Percentiles rank a stretch among this genome's conserved stretches.
Conservation (phyloP, 176 grass and related monocot species). For the Lolium rigidum region DNA sequence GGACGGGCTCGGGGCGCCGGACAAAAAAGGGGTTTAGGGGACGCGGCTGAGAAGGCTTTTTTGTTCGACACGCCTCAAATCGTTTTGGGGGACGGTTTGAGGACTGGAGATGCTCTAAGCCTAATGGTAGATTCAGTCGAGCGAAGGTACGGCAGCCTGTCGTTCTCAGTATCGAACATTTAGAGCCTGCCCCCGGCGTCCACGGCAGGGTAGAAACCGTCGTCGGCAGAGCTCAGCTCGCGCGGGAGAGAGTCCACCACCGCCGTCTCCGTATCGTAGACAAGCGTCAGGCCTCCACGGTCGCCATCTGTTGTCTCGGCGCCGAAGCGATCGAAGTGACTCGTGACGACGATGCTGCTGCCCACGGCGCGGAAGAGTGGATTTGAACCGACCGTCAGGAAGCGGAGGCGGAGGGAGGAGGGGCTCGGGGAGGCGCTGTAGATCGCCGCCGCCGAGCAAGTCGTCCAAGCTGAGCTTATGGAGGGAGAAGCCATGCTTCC, state of each 20-base stretch:
- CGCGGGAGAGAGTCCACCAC: not conserved
- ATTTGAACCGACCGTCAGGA: not conserved
- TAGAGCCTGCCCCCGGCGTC: not conserved
- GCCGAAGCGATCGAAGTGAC: not conserved
- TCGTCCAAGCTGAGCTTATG: no score
- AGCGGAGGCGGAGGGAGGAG: not conserved
- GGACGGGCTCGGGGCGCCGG: no score
- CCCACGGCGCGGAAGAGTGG: not conserved
- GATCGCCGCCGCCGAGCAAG: no score
- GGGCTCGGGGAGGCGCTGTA: no score
- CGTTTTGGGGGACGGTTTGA: no score
- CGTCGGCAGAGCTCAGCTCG: not conserved
- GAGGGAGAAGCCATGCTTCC: no score
- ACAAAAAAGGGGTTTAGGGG: no score
- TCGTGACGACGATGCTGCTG: not conserved
- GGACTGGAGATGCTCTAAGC: no score
- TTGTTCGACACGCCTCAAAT: no score
- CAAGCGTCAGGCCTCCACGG: not conserved
- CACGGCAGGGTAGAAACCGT: not conserved
- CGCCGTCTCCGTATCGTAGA: not conserved
- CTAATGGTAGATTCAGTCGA: not conserved
- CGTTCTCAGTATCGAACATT: not conserved
- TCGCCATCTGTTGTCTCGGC: not conserved
- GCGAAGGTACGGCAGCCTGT: not conserved
- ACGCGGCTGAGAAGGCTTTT: no score